phyloP scores from a whole-genome alignment of 352 stramenopile genomes.

The Elongisporangium undulatum region DNA sequence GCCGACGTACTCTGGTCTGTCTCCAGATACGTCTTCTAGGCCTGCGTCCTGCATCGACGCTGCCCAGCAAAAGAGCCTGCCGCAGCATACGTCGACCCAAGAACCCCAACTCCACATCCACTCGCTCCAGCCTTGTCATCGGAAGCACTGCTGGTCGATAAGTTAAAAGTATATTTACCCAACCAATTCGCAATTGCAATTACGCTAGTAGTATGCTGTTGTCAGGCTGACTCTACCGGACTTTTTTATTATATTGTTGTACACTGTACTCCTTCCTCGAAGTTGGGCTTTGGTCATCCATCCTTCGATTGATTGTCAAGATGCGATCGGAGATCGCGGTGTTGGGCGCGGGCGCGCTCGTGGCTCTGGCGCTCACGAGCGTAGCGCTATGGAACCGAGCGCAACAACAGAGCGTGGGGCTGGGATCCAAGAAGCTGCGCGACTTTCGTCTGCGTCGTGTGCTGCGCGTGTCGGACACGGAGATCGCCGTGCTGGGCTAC shows the following conservation, averaged over 20 bases:
- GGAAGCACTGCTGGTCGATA: constrained; percentile 14
- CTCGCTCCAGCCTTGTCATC: constrained; percentile 16
- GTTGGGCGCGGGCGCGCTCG: constrained; percentile 18
- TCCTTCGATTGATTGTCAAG: background rate
- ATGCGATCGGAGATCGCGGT: constrained; percentile 15
- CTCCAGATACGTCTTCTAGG: constrained; percentile 54
- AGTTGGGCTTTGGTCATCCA: too few relatives aligned
- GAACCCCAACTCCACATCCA: background rate
- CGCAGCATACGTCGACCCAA: background rate
- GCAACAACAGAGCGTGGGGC: constrained; percentile 18
- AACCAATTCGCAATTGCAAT: constrained; percentile 1
- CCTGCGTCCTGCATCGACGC: constrained; percentile 1
- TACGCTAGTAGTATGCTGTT: background rate
- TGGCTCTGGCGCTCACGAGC: constrained; percentile 16
- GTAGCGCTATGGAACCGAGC: constrained; percentile 24
- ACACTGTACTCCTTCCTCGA: background rate
- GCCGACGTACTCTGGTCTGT: constrained; percentile 52
- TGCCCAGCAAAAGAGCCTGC: background rate
- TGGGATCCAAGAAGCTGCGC: constrained; percentile 33
- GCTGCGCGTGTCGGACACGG: constrained; percentile 59
- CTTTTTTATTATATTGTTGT: background rate
- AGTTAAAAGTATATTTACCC: constrained; percentile 2
- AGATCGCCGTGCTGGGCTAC: constrained; percentile 65
- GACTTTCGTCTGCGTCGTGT: constrained; percentile 60
- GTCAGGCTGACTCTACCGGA: background rate